Conservation (phyloP, 177 flowering plant species). For the Telopea speciosissima region DNA sequence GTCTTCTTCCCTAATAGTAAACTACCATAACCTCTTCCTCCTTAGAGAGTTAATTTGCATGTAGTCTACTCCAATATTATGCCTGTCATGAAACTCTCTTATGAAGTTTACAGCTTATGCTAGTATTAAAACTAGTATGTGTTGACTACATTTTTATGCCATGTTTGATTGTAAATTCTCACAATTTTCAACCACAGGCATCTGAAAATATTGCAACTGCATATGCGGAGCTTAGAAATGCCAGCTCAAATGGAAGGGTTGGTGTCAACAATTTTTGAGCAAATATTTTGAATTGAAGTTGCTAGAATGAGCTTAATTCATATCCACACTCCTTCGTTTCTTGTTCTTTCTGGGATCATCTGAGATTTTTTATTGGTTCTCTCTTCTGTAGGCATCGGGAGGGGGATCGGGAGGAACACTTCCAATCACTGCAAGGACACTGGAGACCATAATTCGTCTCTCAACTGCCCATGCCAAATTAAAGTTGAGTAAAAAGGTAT, state of each 20-base stretch:
- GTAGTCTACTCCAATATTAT: neutral
- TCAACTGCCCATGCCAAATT: conserved; percentile 98
- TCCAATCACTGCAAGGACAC: conserved; percentile 94
- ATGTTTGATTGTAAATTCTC: neutral
- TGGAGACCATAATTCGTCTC: conserved; percentile 92
- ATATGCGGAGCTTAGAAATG: conserved; percentile 92
- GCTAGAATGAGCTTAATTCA: neutral
- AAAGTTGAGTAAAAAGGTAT: conserved; percentile 77
- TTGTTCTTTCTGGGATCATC: neutral
- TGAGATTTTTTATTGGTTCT: conserved; percentile 5
- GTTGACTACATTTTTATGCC: neutral
- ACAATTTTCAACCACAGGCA: conserved; percentile 43
- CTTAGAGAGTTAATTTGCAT: neutral
- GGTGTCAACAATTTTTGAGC: conserved; percentile 10
- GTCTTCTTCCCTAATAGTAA: neutral
- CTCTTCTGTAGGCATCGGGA: conserved; percentile 53
- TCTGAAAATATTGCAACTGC: conserved; percentile 85
- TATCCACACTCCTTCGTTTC: neutral
- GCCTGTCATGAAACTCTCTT: neutral
- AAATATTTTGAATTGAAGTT: neutral
- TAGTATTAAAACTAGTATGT: neutral
- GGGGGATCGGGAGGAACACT: conserved; percentile 96
- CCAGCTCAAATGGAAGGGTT: conserved; percentile 71
- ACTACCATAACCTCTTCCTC: neutral
- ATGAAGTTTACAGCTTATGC: neutral